phyloP scores from a whole-genome alignment of 1,284 basidiomycete species.

The Phellopilus nigrolimitatus region DNA sequence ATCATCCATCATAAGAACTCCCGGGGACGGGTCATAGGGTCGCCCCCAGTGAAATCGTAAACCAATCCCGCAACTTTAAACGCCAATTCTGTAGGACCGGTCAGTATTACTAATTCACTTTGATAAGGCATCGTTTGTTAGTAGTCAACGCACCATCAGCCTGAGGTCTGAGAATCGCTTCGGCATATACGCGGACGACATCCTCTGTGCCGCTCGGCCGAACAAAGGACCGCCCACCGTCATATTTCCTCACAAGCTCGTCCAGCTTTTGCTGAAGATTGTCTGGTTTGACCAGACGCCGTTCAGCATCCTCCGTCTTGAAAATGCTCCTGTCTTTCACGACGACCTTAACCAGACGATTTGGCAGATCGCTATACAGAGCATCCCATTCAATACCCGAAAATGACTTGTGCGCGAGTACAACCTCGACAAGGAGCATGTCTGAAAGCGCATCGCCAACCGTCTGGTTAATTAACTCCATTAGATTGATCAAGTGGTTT shows the following conservation, averaged over 20 bases:
- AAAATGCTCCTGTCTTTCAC: slow-evolving; percentile 84
- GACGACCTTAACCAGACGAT: slow-evolving; percentile 93
- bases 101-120: slow-evolving; percentile 10
- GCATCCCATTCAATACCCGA: slow-evolving; percentile 89
- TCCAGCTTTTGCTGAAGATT: slow-evolving; percentile 88
- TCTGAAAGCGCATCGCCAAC: slow-evolving; percentile 98
- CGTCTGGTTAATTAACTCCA: slow-evolving; percentile 93
- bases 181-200: slow-evolving; percentile 97
- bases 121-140: background rate
- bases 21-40: slow-evolving; percentile 58
- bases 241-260: slow-evolving; percentile 75
- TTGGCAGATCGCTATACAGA: slow-evolving; percentile 91
- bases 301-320: slow-evolving; percentile 92
- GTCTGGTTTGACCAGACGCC: slow-evolving; percentile 75
- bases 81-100: slow-evolving; percentile 58
- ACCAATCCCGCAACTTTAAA: slow-evolving; percentile 80
- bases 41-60: slow-evolving; percentile 74
- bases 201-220: slow-evolving; percentile 98
- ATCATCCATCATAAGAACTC: slow-evolving; percentile 53
- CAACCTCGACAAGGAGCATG: slow-evolving; percentile 92
- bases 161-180: slow-evolving; percentile 71
- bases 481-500: slow-evolving; percentile 71
- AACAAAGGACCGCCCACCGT: slow-evolving; percentile 89
- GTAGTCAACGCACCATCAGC: slow-evolving; percentile 68
- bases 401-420: slow-evolving; percentile 86